Evolutionary conservation across 1,284 basidiomycete species (phyloP).

Genomic region (Ustilago tritici): DNA sequence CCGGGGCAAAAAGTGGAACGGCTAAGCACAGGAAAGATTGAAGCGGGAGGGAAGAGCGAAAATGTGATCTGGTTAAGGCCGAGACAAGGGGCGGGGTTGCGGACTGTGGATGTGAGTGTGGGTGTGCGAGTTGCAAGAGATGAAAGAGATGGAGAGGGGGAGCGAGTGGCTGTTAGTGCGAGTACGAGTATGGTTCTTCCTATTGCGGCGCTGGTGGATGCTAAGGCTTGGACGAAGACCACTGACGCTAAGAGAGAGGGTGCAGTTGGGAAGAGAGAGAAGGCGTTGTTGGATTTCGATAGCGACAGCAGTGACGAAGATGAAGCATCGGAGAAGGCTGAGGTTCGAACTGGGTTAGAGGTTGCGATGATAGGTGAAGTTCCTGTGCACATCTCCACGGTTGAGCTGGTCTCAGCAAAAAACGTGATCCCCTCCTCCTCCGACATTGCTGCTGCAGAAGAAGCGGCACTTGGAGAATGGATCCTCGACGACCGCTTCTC

Average conservation of each 20-base stretch:
- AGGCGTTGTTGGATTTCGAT: slow-evolving; percentile 24
- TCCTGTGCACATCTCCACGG: slow-evolving; percentile 3
- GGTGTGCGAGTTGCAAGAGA: slow-evolving; percentile 4
- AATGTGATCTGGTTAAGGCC: slow-evolving; percentile 16
- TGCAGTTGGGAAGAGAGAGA: neutral
- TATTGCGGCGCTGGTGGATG: slow-evolving; percentile 14
- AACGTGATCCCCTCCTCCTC: neutral
- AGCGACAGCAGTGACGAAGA: slow-evolving; percentile 4
- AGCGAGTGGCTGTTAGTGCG: slow-evolving; percentile 11
- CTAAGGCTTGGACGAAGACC: slow-evolving; percentile 1
- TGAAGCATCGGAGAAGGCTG: neutral
- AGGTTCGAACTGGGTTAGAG: slow-evolving; percentile 20
- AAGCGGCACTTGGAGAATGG: slow-evolving; percentile 18
- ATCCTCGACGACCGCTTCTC: slow-evolving; percentile 13
- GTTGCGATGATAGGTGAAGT: slow-evolving; percentile 12
- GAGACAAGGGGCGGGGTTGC: slow-evolving; percentile 11
- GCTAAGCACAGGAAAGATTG: neutral
- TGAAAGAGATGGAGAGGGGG: slow-evolving; percentile 1
- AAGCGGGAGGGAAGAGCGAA: slow-evolving; percentile 7
- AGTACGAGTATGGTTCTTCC: slow-evolving; percentile 3
- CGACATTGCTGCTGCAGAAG: neutral
- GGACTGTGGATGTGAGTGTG: slow-evolving; percentile 16
- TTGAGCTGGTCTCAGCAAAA: slow-evolving; percentile 1
- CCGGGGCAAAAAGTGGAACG: slow-evolving; percentile 1
- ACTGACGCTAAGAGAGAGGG: neutral